Base-by-base conservation (phyloP, 2,329 filamentous ascomycete genomes). In the Aspergillus flavus region DNA sequence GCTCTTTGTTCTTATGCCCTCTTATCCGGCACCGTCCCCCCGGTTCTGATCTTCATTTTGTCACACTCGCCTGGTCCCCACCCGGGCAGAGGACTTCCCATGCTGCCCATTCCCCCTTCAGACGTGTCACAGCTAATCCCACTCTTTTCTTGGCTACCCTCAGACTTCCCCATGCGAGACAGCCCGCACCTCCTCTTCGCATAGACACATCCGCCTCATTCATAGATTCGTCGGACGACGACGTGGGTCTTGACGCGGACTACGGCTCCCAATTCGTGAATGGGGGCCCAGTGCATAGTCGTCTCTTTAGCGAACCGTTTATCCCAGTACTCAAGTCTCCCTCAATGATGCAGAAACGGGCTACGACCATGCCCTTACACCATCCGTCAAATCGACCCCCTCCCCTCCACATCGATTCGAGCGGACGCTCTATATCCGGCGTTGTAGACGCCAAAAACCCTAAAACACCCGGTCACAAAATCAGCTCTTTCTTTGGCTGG, bases 261-360 rank as follows among this genome's bases (percentile, higher is more conserved):
- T 65, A 66, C 57, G 56, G 66, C 58, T 63, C 72, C 54, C 71
- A 74, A 59, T 73, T 77, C 65, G 71, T 73, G 75, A 75, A 78
- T 79, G 77, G 70, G 67, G 76, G 71, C 50, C 72, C 73, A 16
- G 64, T 78, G 56, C 78, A 80, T 66, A 76, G 69, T 63, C 78
- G 79, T 72, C 75, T 81, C 63, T 74, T 76, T 64, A 81, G 78
- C 71, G 78, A 81, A 70, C 78, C 79, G 28, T 75, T 79, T 64
- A 76, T 80, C 81, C 87, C 57, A 85, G 89, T 69, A 90, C 90
- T 63, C 91, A 91, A 41, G 89, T 97, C 70, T 90, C 92, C 60
- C 26, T 89, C 72, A 83, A 87, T 63, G 91, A 66, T 73, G 59
- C 71, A 73, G 61, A 73, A 74, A 66, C 75, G 78, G 55, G 71